Evolutionary conservation across 257 asterid species (phyloP), one percentile per base, ranked within the genome.

Genomic region (Parsonsia alboflavescens): DNA sequence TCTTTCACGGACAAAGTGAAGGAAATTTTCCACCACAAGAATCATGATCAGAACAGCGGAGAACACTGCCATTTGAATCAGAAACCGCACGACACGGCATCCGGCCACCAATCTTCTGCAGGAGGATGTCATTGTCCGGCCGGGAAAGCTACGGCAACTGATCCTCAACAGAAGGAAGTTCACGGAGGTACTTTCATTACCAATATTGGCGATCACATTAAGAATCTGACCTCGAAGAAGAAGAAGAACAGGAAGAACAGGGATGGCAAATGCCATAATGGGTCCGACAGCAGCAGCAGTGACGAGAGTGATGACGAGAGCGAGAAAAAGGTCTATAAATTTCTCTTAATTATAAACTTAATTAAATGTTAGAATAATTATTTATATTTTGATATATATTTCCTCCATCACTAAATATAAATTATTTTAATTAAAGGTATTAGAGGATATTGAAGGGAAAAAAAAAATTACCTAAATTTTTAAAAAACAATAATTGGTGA

Each of bases 1-100:
- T 67, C 79, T 24, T 56, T 75, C 33, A 44, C 74, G 17, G 49
- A 75, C 74, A 75, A 75, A 21, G 30, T 75, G 49, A 75, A 75
- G 59, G 79, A 67, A 64, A 13, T 65, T 64, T 75, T 68, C 49
- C 63, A 73, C 6, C 71, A 48, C 59, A 71, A 39, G 52, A 65
- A 39, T 24, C 71, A 19, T 1, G 50, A n/a, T n/a, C n/a, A 63
- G 62, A 33, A 30, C 30, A 48, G 24, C 22, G 77, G 70, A 2
- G 63, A 54, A 24, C 45, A 66, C 67, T 42, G 42, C 8, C 66
- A 53, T n/a, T 21, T 19, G 54, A 5, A 65, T 33, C 24, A 28
- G 24, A 52, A 52, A 52, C 57, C 15, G 13, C 57, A 36, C 28
- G 13, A n/a, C 64, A 36, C 7, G 53, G 61, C 15, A 17, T 0